Evolutionary conservation across 2,329 filamentous ascomycete genomes (phyloP).

Genomic region (Claviceps lovelessii): DNA sequence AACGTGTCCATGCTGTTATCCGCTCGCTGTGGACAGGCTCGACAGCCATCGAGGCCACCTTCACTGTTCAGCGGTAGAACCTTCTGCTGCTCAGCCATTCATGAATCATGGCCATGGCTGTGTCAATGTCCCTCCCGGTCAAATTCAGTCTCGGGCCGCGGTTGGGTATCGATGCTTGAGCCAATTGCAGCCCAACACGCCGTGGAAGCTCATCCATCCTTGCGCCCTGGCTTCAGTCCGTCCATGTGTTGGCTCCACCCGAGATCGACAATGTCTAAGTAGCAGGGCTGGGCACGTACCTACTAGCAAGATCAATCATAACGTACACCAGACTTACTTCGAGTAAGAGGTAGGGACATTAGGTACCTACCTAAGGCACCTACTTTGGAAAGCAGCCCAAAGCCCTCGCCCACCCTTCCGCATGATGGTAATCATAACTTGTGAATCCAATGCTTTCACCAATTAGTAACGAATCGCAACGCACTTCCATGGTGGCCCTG

Average conservation of each 20-base stretch:
- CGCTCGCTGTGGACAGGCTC: not conserved
- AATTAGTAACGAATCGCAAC: not conserved
- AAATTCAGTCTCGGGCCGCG: conserved; percentile 7
- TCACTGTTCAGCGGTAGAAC: not conserved
- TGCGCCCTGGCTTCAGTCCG: not conserved
- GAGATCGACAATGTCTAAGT: not conserved
- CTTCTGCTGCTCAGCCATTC: not conserved
- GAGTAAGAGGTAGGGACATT: no score
- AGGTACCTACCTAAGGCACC: no score
- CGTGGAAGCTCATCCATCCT: not conserved
- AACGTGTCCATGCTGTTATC: conserved; percentile 2
- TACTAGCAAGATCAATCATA: no score
- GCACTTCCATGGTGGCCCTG: not conserved
- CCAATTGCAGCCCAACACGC: conserved; percentile 23
- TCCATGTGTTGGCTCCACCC: not conserved
- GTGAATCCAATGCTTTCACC: not conserved
- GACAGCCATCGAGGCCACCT: not conserved
- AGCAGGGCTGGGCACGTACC: no score
- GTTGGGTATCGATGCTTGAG: conserved; percentile 26
- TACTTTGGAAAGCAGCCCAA: not conserved
- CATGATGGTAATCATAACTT: no score
- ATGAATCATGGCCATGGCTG: not conserved
- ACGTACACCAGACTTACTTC: no score
- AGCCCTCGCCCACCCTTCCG: not conserved
- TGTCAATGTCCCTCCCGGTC: no score